Percentiles rank a stretch among this genome's conserved stretches.
Conservation (phyloP, 345 rosid species). For the Hypericum androsaemum region DNA sequence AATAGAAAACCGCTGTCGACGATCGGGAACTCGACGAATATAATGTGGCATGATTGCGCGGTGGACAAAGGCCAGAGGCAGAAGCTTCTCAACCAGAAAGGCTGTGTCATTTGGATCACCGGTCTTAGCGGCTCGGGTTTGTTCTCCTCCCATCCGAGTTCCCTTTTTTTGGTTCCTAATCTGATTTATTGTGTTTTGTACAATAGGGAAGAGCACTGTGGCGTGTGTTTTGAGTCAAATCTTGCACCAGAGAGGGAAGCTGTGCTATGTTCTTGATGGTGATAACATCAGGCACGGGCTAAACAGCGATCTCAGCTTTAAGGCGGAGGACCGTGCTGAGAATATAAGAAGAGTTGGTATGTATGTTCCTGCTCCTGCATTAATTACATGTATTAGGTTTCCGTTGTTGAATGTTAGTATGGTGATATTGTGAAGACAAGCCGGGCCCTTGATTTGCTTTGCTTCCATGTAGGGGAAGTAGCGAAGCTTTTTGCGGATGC, state of each 20-base stretch:
- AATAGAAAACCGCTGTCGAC: slow-evolving; percentile 4
- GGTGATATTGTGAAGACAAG: not conserved
- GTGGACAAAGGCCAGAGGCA: slow-evolving; percentile 16
- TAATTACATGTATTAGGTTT: no score
- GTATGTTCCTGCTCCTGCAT: no score
- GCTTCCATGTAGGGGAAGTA: slow-evolving; percentile 12
- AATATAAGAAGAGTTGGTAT: slow-evolving; percentile 26
- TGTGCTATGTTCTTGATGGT: slow-evolving; percentile 25
- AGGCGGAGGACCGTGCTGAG: slow-evolving; percentile 22
- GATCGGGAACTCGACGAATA: slow-evolving; percentile 20
- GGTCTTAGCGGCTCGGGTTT: slow-evolving; percentile 26
- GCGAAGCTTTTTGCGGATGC: slow-evolving; percentile 17
- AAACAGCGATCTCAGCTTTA: slow-evolving; percentile 20
- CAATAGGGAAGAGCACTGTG: slow-evolving; percentile 20
- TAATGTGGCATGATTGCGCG: slow-evolving; percentile 19
- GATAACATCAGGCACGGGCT: slow-evolving; percentile 24
- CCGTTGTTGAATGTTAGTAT: no score
- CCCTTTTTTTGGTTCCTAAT: not conserved
- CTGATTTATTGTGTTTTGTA: not conserved
- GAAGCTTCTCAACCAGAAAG: slow-evolving; percentile 17
- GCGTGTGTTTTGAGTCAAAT: slow-evolving; percentile 23
- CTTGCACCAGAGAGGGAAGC: slow-evolving; percentile 17
- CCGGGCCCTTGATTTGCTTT: not conserved
- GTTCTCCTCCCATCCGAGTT: not conserved
- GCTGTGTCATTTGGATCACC: slow-evolving; percentile 25